phyloP scores from a whole-genome alignment of 441 rosid species.

The Gossypium davidsonii region DNA sequence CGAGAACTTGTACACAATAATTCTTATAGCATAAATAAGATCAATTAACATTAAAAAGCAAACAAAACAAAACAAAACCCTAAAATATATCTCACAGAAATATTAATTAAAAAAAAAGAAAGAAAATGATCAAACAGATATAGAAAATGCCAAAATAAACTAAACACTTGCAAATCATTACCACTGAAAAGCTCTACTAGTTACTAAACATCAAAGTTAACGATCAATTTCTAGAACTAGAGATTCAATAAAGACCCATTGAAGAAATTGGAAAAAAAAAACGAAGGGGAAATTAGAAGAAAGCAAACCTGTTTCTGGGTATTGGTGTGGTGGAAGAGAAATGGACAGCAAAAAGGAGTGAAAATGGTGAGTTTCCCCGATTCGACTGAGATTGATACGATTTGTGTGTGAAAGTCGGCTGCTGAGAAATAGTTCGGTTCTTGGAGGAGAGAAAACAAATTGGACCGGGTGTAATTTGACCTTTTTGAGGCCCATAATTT shows the following conservation, averaged over 20 bases:
- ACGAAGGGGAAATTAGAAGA: background rate
- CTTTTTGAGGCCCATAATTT: background rate
- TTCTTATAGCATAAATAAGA: background rate
- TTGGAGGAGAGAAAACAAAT: background rate
- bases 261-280: background rate
- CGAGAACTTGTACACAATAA: background rate
- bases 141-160: background rate
- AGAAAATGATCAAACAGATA: background rate
- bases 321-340: background rate
- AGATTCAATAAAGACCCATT: background rate
- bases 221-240: background rate
- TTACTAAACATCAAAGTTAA: background rate
- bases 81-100: background rate
- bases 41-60: background rate
- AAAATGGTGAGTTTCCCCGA: background rate
- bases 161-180: background rate
- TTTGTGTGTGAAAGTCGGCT: background rate
- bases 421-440: background rate
- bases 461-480: background rate
- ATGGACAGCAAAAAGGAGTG: background rate
- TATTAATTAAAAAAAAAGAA: background rate
- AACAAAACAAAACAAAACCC: background rate
- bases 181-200: background rate
- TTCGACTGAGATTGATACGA: background rate
- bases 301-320: background rate